Evolutionary conservation across 169 alveolate species (phyloP), one percentile per base, ranked within the genome.

Genomic region (Plasmodium inui): DNA sequence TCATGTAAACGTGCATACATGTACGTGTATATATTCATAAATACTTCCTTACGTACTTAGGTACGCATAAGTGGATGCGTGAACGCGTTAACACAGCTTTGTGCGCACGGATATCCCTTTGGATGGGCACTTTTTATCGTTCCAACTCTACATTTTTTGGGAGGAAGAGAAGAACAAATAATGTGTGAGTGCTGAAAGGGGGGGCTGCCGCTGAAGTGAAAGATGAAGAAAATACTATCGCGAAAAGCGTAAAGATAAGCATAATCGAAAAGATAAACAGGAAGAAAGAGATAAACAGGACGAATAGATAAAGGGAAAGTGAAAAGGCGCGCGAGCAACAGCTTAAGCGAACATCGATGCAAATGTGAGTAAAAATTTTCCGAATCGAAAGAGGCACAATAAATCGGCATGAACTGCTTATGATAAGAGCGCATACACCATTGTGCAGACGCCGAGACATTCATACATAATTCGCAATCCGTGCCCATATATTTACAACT

Each of bases 141-240:
- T 19, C 44, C 37, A 14, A 70, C 71, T 30, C 41, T 53, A 26
- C 41, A 82, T 41, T 17, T 10, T 32, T 14, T n/a, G 19, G 19
- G 9, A 17, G 74, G 22, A 80, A 28, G 71, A 53, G 71, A 14
- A 53, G 22, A 53, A 82, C 41, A 32, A 34, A 28, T 53, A 41
- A 82, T 82, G 73, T 82, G 90, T 82, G 90, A 82, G 8, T 82
- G 72, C 26, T 50, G 55, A 53, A 57, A 80, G 22, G 39, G 67
- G 89, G n/a, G 90, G 71, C n/a, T 82, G 39, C 6, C 26, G 55
- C n/a, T 30, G 32, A 80, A 39, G 26, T 44, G 46, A 82, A 82
- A 82, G 72, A 82, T 44, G 39, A 53, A 57, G 44, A 82, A 82
- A 82, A 82, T 53, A 28, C 32, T 28, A 37, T 41, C n/a, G 50